Conservation (phyloP, 345 rosid species). For the Tarenaya hassleriana region DNA sequence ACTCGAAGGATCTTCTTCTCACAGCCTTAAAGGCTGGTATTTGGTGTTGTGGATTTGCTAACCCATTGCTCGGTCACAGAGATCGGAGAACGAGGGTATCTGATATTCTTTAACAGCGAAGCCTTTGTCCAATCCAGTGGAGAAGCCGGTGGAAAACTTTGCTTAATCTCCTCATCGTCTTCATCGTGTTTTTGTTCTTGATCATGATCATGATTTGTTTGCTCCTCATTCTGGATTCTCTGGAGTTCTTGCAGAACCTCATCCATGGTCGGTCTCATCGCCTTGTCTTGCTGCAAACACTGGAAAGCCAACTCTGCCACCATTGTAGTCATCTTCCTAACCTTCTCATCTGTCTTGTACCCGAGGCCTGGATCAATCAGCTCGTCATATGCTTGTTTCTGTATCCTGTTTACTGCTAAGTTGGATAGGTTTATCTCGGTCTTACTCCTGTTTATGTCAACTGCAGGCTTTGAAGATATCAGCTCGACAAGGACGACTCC, state of each 20-base stretch:
- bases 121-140: slow-evolving; percentile 35
- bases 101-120: slow-evolving; percentile 29
- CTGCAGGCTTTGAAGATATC: slow-evolving; percentile 56
- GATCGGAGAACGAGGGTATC: slow-evolving; percentile 40
- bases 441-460: slow-evolving; percentile 49
- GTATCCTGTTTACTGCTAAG: slow-evolving; percentile 52
- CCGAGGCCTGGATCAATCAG: slow-evolving; percentile 50
- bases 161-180: no score
- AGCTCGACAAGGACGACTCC: slow-evolving; percentile 69
- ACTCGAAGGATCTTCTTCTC: no score
- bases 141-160: slow-evolving; percentile 28
- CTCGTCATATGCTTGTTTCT: slow-evolving; percentile 33
- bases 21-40: slow-evolving; percentile 26
- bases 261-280: slow-evolving; percentile 53
- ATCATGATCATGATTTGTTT: slow-evolving; percentile 14
- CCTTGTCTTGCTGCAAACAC: slow-evolving; percentile 54
- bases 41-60: slow-evolving; percentile 39
- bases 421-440: slow-evolving; percentile 52
- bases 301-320: slow-evolving; percentile 55
- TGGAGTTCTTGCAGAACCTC: slow-evolving; percentile 39
- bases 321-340: slow-evolving; percentile 36
- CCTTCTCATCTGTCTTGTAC: slow-evolving; percentile 31
- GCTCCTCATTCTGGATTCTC: slow-evolving; percentile 29
- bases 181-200: no score
- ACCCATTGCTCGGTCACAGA: slow-evolving; percentile 53